Base-by-base conservation (phyloP, 495 filamentous ascomycete species). In the Penicillium verhagenii region DNA sequence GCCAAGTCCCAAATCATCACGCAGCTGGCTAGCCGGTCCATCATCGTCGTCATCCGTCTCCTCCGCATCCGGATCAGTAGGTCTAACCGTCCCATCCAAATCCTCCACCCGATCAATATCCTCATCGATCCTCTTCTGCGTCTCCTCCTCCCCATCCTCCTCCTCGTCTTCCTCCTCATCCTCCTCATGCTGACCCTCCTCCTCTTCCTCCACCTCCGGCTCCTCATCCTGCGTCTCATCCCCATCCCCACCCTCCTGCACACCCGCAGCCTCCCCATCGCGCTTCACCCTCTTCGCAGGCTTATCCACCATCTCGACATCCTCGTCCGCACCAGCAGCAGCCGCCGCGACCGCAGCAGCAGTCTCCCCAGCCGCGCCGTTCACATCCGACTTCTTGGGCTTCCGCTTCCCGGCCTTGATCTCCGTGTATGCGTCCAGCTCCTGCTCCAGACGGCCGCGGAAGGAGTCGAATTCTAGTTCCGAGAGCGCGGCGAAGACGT, bases 391-490 rank as follows among this genome's bases (percentile, higher is more conserved):
- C 71, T 82, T 77, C 66, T 85, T 85, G 5, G 72, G 74, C 67
- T 81, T 84, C 59, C 85, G 74, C 72, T 88, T 89, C 49, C 84
- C 83, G 24, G 80, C 79, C 60, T 85, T 83, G 50, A 84, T 76
- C 52, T 84, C 82, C 24, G 76, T 84, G 69, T 81, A 87, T 29
- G 75, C 75, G 25, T 76, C 74, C 19, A 87, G 60, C 59, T 87
- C 84, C 6, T 77, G 78, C 55, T 86, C 81, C 6, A 86, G 67
- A 7, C 82, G 72, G 19, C 82, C 77, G 2, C 85, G 78, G 71
- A 97, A 92, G 33, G 82, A 82, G 19, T 85, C 87, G 60, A 92
- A 92, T 73, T 97, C 94, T 47, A 90, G 79, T 37, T 94, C 89
- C 5, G 85, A 81, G 2, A 98, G 74, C 1, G 91, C 93, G 24